phyloP scores from a whole-genome alignment of 164 flowering plant genomes.

The Tinospora cordifolia region DNA sequence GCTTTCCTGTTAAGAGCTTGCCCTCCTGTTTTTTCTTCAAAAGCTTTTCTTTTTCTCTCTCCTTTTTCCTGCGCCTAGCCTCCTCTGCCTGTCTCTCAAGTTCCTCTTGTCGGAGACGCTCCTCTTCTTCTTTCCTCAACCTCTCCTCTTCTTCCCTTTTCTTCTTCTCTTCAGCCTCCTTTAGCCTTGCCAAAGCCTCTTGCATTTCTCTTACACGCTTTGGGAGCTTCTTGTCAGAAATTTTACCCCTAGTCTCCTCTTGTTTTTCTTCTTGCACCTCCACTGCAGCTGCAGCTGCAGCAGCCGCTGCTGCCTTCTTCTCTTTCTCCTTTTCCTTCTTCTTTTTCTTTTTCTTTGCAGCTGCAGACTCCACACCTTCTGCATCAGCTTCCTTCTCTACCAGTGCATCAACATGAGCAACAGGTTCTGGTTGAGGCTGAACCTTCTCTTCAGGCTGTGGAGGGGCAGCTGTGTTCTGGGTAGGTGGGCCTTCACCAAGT shows the following conservation, averaged over 20 bases:
- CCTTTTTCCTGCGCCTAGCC: conserved; percentile 73
- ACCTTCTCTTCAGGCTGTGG: conserved; percentile 43
- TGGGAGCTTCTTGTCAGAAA: conserved; percentile 64
- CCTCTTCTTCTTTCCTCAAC: conserved; percentile 86
- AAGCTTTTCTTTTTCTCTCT: conserved; percentile 85
- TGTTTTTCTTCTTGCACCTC: conserved; percentile 30
- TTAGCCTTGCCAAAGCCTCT: conserved; percentile 72
- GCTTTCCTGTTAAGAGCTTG: conserved; percentile 70
- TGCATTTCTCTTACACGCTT: conserved; percentile 98
- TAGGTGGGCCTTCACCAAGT: conserved; percentile 61
- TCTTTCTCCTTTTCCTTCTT: conserved; percentile 89
- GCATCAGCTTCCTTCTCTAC: conserved; percentile 54
- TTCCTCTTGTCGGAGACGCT: conserved; percentile 68
- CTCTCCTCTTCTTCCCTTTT: conserved; percentile 88
- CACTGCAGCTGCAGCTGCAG: conserved; percentile 33
- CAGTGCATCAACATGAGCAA: conserved; percentile 24
- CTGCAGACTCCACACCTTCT: conserved; percentile 64
- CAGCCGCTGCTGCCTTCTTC: conserved; percentile 63
- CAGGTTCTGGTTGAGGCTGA: conserved; percentile 34
- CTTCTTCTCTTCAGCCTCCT: conserved; percentile 79
- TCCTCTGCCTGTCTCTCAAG: conserved; percentile 78
- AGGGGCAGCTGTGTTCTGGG: conserved; percentile 30
- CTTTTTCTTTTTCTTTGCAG: conserved; percentile 93
- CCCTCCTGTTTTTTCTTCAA: conserved; percentile 78
- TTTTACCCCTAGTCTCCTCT: conserved; percentile 44